Base-by-base conservation (phyloP, 1,284 basidiomycete species). In the Lignosus rhinocerotis region DNA sequence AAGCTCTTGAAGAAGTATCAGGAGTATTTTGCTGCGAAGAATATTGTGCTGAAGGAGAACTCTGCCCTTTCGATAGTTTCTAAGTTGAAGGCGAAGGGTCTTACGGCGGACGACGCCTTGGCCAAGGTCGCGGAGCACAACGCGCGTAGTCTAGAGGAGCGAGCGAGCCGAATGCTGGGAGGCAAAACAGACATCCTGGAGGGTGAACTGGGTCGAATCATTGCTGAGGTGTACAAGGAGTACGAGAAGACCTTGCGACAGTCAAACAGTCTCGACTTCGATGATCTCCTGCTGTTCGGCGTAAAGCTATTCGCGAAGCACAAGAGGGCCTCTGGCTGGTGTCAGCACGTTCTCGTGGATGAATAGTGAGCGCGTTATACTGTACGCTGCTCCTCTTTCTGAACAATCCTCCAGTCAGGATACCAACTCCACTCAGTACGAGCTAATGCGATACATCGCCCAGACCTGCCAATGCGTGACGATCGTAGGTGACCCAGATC, bases 401-500 rank as follows among this genome's bases (percentile, higher is more conserved):
- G 38, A 17, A 1, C 14, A 52, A 11, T 4, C 34, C 41, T 46
- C 10, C 49, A 90, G 91, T 62, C 88, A 97, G 74, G 94, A 97
- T 70, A 96, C 94, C 1, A 96, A 96, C 67, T 83, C 80, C 2
- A 87, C 87, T 6, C 94, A 96, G 72, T 96, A 94, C 70, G 81
- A 90, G 63, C 83, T 96, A 33, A 92, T 96, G 88, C 79, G 76
- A 56, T 78, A 82, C n/a, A 85, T 96, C 55, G 89, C 87, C 0
- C 68, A 79, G 12, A 72, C 75, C 0, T 72, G 76, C 36, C 74
- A 78, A 38, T 84, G 87, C 60, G 80, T 95, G 31, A 94, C 90
- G 5, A 83, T 96, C 39, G 94, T 97, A 3, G 94, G 94, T 0
- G 94, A 97, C 74, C 94, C 94, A 0, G 94, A 97, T 72, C 94